Evolutionary conservation across 129 eudicot genomes (phyloP), one percentile per base, ranked within the genome.

Genomic region (Pulicaria dysenterica): DNA sequence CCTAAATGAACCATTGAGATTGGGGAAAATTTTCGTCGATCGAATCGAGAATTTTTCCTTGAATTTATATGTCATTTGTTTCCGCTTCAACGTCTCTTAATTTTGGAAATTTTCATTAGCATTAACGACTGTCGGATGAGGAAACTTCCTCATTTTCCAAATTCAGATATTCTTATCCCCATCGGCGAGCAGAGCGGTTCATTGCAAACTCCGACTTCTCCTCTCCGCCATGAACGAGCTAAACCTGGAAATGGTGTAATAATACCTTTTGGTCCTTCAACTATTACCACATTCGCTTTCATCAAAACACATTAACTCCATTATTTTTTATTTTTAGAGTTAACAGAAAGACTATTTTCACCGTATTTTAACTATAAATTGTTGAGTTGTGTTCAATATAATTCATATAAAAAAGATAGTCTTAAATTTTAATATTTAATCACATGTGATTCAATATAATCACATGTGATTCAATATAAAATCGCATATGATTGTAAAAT

Each of bases 211-310:
- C 83, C 83, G 53, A 41, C 40, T 72, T 72, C 60, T 65, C 15
- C 73, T 72, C 79, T 72, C 79, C 50, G 16, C 83, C 83, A 39
- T 72, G 40, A 64, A 70, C 59, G 34, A 56, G 65, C 16, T 66
- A 12, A 66, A 46, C 14, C 5, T 60, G 66, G 5, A 37, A 38
- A 5, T 12, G 41, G 31, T 42, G 31, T 24, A 24, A 43, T 43
- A 41, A 13, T 64, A 24, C 37, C 14, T 45, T 73, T 74, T 53
- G 46, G 46, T 64, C 72, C 79, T 56, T 64, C 47, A 19, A 74
- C 64, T 40, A 51, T 24, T 40, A 53, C n/a, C 15, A 2, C 12
- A 5, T 69, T 15, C 17, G 6, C 15, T 16, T 69, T 50, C 6
- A 5, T 24, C 31, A 24, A 24, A 24, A 24, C 1, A 24, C 31